Evolutionary conservation across 257 asterid genomes (phyloP), one percentile per base, ranked within the genome.

Genomic region (Salvia splendens): DNA sequence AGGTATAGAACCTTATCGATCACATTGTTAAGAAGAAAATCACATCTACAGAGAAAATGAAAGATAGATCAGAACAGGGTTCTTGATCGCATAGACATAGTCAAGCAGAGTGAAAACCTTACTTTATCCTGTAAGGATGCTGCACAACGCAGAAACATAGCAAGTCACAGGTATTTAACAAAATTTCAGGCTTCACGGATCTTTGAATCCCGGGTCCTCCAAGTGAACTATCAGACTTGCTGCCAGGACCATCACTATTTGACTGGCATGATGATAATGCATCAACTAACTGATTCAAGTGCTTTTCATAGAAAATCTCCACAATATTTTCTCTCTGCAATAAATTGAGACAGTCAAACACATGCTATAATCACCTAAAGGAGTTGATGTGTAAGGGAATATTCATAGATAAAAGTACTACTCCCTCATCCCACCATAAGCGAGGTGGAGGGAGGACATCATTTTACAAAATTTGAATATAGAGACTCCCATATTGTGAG

Each of bases 41-140:
- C 84, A 83, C 91, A 91, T 83, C 97, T 94, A 93, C 77, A 68
- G 71, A 71, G 64, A 62, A 74, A 62, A 56, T 8, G n/a, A 33
- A 65, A 20, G 33, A 54, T 10, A 32, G 59, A 10, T 56, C 63
- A 56, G 61, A 64, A 63, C 20, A 41, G 47, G 66, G 43, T 50
- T 51, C 40, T 12, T 30, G 61, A 64, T 53, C 60, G 61, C 55
- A 20, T 15, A 10, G 52, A 48, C 55, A 4, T 59, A 56, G 57
- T 57, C 42, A 73, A 43, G 40, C 47, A 30, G 61, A 59, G 52
- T 56, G 41, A 77, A 71, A 68, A 74, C 52, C 64, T 84, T 85
- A 94, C 97, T 94, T 91, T 78, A 91, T 94, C 81, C 93, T 85
- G 64, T 81, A 81, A 17, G 99, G 95, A 79, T 94, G 99, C 81